These are phyloP conservation scores for Geotrichum restrictum DNA, from an alignment of 1,139 yeast species.

Conservation along the genomic window DNA sequence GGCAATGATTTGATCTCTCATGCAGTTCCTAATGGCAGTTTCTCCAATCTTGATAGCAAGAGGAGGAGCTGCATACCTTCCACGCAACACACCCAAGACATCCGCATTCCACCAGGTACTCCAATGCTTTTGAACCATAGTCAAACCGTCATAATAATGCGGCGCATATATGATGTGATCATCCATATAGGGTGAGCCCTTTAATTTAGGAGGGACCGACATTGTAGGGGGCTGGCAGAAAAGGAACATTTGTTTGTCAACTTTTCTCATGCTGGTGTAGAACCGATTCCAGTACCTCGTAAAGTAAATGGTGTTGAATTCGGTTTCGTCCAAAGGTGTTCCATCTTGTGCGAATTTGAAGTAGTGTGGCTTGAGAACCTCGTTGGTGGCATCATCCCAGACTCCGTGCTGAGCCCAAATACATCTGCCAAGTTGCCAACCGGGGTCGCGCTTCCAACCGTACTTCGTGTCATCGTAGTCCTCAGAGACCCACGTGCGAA, in stretches of 20 bases:
- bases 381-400: conserved; percentile 53
- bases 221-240: conserved; percentile 82
- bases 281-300: conserved; percentile 54
- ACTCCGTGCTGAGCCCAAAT: conserved; percentile 71
- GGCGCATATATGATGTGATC: conserved; percentile 66
- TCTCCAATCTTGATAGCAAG: conserved; percentile 78
- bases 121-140: conserved; percentile 82
- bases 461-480: conserved; percentile 51
- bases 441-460: conserved; percentile 57
- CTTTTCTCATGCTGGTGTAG: conserved; percentile 48
- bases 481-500: conserved; percentile 52
- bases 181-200: conserved; percentile 56
- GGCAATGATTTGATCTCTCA: conserved; percentile 59
- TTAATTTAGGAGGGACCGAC: conserved; percentile 69
- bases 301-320: conserved; percentile 61
- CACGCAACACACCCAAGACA: conserved; percentile 75
- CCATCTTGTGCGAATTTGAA: conserved; percentile 47
- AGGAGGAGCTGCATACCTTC: conserved; percentile 63
- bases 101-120: conserved; percentile 61
- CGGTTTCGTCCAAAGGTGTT: conserved; percentile 48
- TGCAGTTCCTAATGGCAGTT: conserved; percentile 63
- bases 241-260: conserved; percentile 50
- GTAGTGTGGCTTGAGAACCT: conserved; percentile 45
- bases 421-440: conserved; percentile 70
- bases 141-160: conserved; percentile 86